Percentiles rank a stretch among this genome's conserved stretches.
Conservation (phyloP, 768 basidiomycete species). For the Chalciporus chontae region DNA sequence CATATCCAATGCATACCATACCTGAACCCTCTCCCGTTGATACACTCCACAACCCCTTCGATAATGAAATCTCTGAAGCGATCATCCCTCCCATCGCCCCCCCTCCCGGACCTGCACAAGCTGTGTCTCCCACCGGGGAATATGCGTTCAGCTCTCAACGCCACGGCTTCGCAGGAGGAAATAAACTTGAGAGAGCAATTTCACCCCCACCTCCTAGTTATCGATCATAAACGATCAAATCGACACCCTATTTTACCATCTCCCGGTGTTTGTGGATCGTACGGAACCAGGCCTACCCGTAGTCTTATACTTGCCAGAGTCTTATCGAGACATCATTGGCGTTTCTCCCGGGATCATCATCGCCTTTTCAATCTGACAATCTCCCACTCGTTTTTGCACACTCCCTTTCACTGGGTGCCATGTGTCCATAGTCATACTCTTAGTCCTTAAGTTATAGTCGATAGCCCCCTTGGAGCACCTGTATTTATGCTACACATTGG, state of each 20-base stretch:
- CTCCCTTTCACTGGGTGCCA: constrained; percentile 2
- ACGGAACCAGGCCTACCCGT: not conserved
- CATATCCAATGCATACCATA: constrained; percentile 22
- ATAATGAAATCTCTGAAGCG: constrained; percentile 19
- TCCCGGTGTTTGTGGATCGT: not conserved
- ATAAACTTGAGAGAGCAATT: not conserved
- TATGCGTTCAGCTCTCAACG: constrained; percentile 26
- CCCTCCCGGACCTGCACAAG: constrained; percentile 6
- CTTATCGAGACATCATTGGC: too few relatives aligned
- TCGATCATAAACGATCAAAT: constrained; percentile 1
- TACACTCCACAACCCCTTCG: constrained; percentile 25
- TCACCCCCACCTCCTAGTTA: constrained; percentile 25
- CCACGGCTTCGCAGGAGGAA: constrained; percentile 20
- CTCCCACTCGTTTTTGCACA: not conserved
- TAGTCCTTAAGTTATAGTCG: constrained; percentile 24
- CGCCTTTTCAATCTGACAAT: not conserved
- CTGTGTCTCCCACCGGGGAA: constrained; percentile 8
- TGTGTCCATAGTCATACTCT: constrained; percentile 6
- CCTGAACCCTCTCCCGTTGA: constrained; percentile 10
- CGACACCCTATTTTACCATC: not conserved
- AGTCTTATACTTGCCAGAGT: too few relatives aligned
- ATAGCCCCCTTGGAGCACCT: constrained; percentile 4
- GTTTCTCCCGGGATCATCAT: not conserved
- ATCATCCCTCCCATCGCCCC: constrained; percentile 9
- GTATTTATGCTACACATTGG: constrained; percentile 1